Evolutionary conservation across 768 basidiomycete genomes (phyloP), one percentile per base, ranked within the genome.

Genomic region (Leccinum barrowsii): DNA sequence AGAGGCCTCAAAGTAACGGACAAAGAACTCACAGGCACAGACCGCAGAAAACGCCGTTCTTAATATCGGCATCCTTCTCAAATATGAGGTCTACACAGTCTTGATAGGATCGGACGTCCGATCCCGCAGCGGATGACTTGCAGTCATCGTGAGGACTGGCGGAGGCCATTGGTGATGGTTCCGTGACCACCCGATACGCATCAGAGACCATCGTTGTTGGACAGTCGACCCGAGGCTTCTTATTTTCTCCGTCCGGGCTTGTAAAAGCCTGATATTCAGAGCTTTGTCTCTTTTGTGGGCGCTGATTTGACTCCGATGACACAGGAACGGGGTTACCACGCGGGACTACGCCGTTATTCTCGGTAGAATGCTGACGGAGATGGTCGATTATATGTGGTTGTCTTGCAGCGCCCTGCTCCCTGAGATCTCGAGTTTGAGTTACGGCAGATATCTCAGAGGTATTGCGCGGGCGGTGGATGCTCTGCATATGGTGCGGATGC

Each of bases 1-100:
- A 46, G 15, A 15, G 5, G 10, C 40, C 7, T 21, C 30, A 21
- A 4, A 10, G n/a, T 12, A 12, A 54, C 7, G 37, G 24, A 48
- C 6, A 55, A 56, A 15, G 26, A 52, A 76, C 84, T 69, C 55
- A 84, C 85, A 72, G 63, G 79, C 85, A 87, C 35, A 84, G 71
- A 51, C 66, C 73, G 57, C 85, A 86, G 44, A 73, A 74, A 12
- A 65, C 54, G 12, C 70, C 72, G 46, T 68, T 44, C 54, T 63
- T 58, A 22, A 73, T 35, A 35, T 74, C 58, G 22, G 71, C 72
- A 34, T 75, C 73, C 53, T 59, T 59, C 52, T 70, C 73, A 51
- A 74, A 76, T 56, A 74, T 71, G 48, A 69, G 52, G 42, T 68
- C 50, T 22, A 84, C 77, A 24, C 84, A 72, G 11, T 75, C 76